A percentile compares a stretch with the other conserved stretches of the same genome.
Conservation (phyloP, 345 rosid genomes). For the Aquilaria yunnanensis region DNA sequence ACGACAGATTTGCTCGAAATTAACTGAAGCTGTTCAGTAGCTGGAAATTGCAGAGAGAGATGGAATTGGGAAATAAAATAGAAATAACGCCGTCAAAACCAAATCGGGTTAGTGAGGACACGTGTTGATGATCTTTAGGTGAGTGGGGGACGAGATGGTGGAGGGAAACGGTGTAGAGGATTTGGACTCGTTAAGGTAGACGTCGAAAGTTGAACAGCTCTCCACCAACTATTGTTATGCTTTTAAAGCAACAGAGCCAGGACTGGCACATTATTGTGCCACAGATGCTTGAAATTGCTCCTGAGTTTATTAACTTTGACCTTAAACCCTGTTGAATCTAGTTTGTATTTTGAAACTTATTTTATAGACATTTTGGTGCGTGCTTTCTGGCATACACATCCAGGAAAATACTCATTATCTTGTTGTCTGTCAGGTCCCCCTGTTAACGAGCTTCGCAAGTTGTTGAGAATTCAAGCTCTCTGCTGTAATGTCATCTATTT, state of each 20-base stretch:
- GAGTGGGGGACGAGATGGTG: too few species aligned
- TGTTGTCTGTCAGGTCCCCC: slow-evolving; percentile 53
- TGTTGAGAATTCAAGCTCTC: slow-evolving; percentile 81
- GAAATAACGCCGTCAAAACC: too few species aligned
- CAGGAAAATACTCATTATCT: slow-evolving; percentile 3
- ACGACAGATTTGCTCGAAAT: too few species aligned
- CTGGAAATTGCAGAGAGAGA: too few species aligned
- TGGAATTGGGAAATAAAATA: too few species aligned
- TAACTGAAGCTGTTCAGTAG: too few species aligned
- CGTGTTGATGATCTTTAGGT: too few species aligned
- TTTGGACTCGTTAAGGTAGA: too few species aligned
- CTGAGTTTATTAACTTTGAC: background rate
- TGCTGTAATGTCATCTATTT: slow-evolving; percentile 82
- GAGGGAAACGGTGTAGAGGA: too few species aligned
- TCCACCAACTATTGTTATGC: slow-evolving; percentile 90
- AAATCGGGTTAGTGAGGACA: too few species aligned
- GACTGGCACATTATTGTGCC: slow-evolving; percentile 35
- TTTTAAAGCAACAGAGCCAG: slow-evolving; percentile 54
- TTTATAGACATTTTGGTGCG: background rate
- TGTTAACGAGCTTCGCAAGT: slow-evolving; percentile 78
- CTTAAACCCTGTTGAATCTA: slow-evolving; percentile 5
- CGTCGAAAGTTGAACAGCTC: slow-evolving; percentile 52
- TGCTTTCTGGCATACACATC: background rate
- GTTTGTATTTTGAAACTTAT: background rate
- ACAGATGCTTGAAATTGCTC: background rate